Conservation (phyloP, 257 asterid species). For the Solanum dulcamara region DNA sequence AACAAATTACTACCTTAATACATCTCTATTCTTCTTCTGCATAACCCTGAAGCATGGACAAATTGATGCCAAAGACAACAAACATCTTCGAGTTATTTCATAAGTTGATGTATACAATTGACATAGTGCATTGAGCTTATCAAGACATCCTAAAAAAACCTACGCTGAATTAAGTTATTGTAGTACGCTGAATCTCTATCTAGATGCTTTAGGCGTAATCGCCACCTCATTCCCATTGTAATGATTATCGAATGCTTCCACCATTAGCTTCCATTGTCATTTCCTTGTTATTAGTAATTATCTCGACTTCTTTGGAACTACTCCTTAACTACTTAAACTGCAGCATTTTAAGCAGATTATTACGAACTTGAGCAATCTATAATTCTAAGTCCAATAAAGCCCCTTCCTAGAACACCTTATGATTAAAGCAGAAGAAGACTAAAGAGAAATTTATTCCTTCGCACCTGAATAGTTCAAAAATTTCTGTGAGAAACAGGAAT, state of each 20-base stretch:
- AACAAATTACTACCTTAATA: neutral
- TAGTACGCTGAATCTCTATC: neutral
- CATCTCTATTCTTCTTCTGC: neutral
- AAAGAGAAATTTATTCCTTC: neutral
- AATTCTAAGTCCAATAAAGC: neutral
- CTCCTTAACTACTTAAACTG: neutral
- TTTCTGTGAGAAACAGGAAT: too few relatives aligned
- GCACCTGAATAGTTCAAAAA: neutral
- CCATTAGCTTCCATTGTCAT: neutral
- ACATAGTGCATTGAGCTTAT: neutral
- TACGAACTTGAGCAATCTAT: neutral
- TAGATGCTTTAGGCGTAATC: neutral
- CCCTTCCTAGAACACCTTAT: neutral
- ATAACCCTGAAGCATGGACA: neutral
- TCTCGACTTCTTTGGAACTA: neutral
- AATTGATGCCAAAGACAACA: neutral
- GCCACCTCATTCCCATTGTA: neutral
- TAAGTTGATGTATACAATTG: neutral
- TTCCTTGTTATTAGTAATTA: neutral
- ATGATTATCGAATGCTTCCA: neutral
- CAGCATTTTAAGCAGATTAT: neutral
- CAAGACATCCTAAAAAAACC: neutral
- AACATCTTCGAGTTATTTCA: neutral
- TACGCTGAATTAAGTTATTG: neutral
- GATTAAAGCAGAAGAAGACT: neutral